Base-by-base conservation (phyloP, 2,329 filamentous ascomycete species). In the Aureobasidium sp. region DNA sequence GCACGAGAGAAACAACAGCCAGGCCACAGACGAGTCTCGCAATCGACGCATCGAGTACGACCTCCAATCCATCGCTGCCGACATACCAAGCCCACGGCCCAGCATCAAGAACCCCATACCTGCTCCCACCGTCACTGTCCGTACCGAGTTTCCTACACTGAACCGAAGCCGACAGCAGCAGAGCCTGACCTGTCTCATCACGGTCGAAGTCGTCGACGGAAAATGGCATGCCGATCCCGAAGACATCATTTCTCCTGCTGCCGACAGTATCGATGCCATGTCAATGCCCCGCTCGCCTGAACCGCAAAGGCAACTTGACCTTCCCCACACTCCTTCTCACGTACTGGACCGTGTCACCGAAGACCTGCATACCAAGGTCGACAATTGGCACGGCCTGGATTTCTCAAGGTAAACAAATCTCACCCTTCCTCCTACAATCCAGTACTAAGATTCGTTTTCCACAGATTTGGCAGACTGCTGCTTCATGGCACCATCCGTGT, bases 301-400 rank as follows among this genome's bases (percentile, higher is more conserved):
- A 4, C 47, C 22, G 14, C 50, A 45, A 22, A 45, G 33, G 9
- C 60, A 57, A 9, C 39, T 50, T 14, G 58, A 61, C 24, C 42
- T 65, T 29, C 64, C 64, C 14, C 53, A 60, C 11, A 57, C 59
- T 19, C 66, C 89, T 2, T 80, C 85, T 2, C 89, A 92, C 52
- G 85, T 86, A 5, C 74, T 97, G 62, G 88, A 94, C 60, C 87
- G 93, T 66, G 89, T 94, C 70, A 95, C 92, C 0, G 90, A 97
- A 70, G 90, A 86, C 65, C 77, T 99, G 63, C 86, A 90, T 62
- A 84, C 79, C 49, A 87, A 92, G n/a, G 94, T 99, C 12, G 94
- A 99, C 69, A 97, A 97, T 68, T 99, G 94, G 94, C 94, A 99
- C 72, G 93, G 94, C 0, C 80, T 99, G 22, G 93, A 97, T 71